Base-by-base conservation (phyloP, 352 stramenopile species). In the Pythium monospermum region DNA sequence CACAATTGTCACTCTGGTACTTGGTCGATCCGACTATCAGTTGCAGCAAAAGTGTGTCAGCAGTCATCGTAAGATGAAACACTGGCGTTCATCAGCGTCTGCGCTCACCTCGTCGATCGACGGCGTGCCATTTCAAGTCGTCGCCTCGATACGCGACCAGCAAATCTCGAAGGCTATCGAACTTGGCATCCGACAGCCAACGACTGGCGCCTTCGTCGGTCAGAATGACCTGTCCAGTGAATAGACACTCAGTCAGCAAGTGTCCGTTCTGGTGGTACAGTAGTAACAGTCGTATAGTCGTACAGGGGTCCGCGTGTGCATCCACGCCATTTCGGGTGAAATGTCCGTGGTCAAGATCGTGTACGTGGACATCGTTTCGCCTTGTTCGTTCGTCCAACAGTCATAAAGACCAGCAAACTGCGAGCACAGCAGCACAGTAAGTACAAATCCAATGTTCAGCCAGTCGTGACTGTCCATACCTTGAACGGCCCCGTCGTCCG, bases 341-440 rank as follows among this genome's bases (percentile, higher is more conserved):
- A 85, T 64, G 3, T 74, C 61, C 16, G 86, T 94, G 28, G 88
- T 97, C 18, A 97, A 66, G 19, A 97, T 92, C 4, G 85, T 92
- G 48, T 86, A 97, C 10, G 79, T 85, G 47, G 71, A 87, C 63
- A 92, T 83, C 39, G 63, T 33, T 5, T 90, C 74, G 27, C 85
- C 83, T 6, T 76, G 56, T 22, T 81, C 68, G 40, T 76, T 82
- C 48, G 55, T 64, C 83, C 80, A 93, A n/a, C 67, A 71, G 47
- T 96, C 87, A 42, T 94, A 95, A 12, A 96, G 53, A 0, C 78
- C 87, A 19, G 87, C 87, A 68, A 96, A 86, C 76, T 92, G 26
- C 43, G 15, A n/a, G 15, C 1, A 31, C 40, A 40, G 6, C 13
- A 12, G 8, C 21, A n/a, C 7, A 23, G 16, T 6, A 6, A 7